A percentile compares a stretch with the other conserved stretches of the same genome.
Evolutionary conservation across 2,329 filamentous ascomycete genomes (phyloP).

Genomic region (Clonostachys sp.): DNA sequence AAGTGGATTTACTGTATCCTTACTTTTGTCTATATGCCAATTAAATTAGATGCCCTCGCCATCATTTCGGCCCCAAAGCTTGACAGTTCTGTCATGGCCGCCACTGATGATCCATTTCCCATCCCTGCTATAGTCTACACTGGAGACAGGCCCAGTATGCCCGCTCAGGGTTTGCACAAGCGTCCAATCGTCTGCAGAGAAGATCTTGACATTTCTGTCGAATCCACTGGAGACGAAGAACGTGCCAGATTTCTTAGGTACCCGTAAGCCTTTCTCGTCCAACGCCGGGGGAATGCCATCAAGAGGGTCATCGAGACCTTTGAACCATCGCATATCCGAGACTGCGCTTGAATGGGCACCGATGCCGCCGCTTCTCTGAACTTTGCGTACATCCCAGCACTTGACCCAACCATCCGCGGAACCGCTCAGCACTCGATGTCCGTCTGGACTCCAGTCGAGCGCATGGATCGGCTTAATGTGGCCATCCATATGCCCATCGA

Average conservation of each 20-base stretch:
- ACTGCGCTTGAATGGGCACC: constrained; percentile 90
- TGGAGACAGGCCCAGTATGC: constrained; percentile 88
- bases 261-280: constrained; percentile 59
- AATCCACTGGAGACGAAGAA: constrained; percentile 91
- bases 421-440: constrained; percentile 86
- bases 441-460: constrained; percentile 87
- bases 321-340: constrained; percentile 91
- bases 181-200: constrained; percentile 94
- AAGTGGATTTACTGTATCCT: too few species aligned
- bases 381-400: constrained; percentile 94
- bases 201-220: constrained; percentile 92
- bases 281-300: constrained; percentile 54
- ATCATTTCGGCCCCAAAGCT: constrained; percentile 90
- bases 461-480: constrained; percentile 90
- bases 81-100: constrained; percentile 90
- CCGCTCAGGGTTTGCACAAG: constrained; percentile 82
- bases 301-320: constrained; percentile 73
- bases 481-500: constrained; percentile 78
- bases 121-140: constrained; percentile 82
- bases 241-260: constrained; percentile 82
- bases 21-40: too few species aligned
- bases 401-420: constrained; percentile 95
- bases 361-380: constrained; percentile 76
- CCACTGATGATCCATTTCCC: constrained; percentile 91
- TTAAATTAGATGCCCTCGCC: constrained; percentile 42